Evolutionary conservation across 495 filamentous ascomycete genomes (phyloP).

Genomic region (Penicillium alfredii): DNA sequence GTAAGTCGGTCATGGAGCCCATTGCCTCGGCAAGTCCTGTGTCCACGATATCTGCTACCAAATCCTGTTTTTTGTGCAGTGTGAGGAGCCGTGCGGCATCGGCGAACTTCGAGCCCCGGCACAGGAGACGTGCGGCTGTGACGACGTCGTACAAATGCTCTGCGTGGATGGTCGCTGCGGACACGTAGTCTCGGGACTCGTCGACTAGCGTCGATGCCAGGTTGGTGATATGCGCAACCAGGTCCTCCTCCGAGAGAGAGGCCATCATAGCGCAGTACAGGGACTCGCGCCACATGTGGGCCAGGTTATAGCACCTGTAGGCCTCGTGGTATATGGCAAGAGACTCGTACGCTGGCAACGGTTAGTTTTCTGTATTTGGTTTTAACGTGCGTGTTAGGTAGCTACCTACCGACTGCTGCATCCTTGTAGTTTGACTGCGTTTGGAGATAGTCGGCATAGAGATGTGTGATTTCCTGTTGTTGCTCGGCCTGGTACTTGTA

Average conservation of each 20-base stretch:
- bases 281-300: constrained; percentile 86
- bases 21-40: constrained; percentile 69
- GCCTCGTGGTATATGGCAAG: constrained; percentile 66
- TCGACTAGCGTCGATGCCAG: constrained; percentile 72
- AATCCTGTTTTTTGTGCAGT: constrained; percentile 38
- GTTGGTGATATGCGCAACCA: constrained; percentile 56
- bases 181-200: constrained; percentile 74
- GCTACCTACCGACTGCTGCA: constrained; percentile 70
- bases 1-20: constrained; percentile 73
- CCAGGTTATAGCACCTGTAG: constrained; percentile 69
- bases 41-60: constrained; percentile 60
- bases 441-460: constrained; percentile 76
- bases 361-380: no score
- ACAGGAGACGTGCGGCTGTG: constrained; percentile 62
- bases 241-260: constrained; percentile 48
- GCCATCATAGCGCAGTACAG: constrained; percentile 69
- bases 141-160: constrained; percentile 71
- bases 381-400: no score
- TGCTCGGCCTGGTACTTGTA: constrained; percentile 71
- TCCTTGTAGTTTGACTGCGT: constrained; percentile 70
- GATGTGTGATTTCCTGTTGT: constrained; percentile 55
- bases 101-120: constrained; percentile 76
- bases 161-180: constrained; percentile 72
- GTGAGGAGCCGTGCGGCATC: constrained; percentile 71
- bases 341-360: constrained; percentile 69